Conservation (phyloP, 192 early-diverging fungal species). For the Linnemannia hyalina region DNA sequence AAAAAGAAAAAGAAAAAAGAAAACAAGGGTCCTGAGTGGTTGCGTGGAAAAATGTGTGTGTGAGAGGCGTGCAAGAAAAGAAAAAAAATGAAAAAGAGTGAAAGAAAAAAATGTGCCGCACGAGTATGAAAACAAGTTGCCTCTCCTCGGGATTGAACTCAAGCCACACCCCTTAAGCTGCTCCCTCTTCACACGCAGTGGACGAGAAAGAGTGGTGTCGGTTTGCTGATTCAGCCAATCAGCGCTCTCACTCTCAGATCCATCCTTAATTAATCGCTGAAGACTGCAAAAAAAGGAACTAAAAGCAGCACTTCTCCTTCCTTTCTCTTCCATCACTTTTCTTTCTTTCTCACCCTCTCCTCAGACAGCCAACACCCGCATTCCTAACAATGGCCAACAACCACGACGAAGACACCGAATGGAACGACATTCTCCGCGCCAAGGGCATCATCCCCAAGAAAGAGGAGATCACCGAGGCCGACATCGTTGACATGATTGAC, state of each 20-base stretch:
- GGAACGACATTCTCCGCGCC: conserved; percentile 96
- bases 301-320: neutral
- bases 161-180: neutral
- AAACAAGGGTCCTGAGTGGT: neutral
- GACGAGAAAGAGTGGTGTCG: neutral
- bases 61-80: neutral
- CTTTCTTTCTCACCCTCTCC: neutral
- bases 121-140: neutral
- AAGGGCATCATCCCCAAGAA: conserved; percentile 92
- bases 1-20: neutral
- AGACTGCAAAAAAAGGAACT: neutral
- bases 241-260: neutral
- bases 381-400: conserved; percentile 57
- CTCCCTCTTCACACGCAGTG: no score
- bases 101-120: neutral
- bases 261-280: neutral
- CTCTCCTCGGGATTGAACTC: neutral
- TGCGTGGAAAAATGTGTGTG: neutral
- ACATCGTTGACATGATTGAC: conserved; percentile 80
- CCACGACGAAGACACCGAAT: conserved; percentile 78
- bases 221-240: neutral
- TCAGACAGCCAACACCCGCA: neutral
- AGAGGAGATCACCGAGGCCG: conserved; percentile 76
- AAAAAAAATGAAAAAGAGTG: neutral
- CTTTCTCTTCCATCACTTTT: neutral